Percentiles rank a stretch among this genome's conserved stretches.
These are phyloP conservation scores for Fusarium xylarioides DNA, from an alignment of 2,329 filamentous ascomycete genomes.

Conservation along the genomic window DNA sequence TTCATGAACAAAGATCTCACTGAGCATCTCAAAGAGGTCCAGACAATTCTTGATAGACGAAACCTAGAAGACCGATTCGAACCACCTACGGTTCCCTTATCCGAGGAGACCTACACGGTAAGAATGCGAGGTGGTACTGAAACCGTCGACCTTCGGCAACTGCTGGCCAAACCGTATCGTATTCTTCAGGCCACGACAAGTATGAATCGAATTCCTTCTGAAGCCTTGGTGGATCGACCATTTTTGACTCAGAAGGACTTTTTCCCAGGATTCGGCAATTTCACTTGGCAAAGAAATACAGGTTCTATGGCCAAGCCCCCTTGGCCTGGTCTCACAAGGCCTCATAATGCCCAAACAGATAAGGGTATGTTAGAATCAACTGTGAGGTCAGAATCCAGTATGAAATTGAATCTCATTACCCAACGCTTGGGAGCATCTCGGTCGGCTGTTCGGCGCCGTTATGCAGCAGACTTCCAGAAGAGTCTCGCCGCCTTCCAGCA, in stretches of 20 bases:
- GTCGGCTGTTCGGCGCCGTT: slow-evolving; percentile 29
- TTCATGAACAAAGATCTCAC: slow-evolving; percentile 36
- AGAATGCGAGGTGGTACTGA: slow-evolving; percentile 35
- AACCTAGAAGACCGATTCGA: slow-evolving; percentile 22
- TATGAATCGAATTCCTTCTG: not conserved
- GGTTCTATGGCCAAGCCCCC: not conserved
- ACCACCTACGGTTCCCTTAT: slow-evolving; percentile 8
- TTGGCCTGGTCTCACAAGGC: not conserved
- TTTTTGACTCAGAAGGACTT: slow-evolving; percentile 17
- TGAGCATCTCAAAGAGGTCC: slow-evolving; percentile 29
- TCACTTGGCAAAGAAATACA: slow-evolving; percentile 3
- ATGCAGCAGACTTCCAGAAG: slow-evolving; percentile 33
- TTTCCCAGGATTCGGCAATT: not conserved
- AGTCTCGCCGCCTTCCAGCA: slow-evolving; percentile 33
- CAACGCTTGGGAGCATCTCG: slow-evolving; percentile 12
- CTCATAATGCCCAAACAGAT: not conserved
- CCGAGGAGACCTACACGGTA: slow-evolving; percentile 22
- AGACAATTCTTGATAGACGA: slow-evolving; percentile 31
- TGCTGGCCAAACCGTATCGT: slow-evolving; percentile 29
- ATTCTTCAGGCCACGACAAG: not conserved
- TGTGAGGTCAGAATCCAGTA: not conserved
- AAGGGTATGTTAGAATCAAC: slow-evolving; percentile 2
- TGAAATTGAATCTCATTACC: slow-evolving; percentile 18
- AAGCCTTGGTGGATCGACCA: slow-evolving; percentile 2
- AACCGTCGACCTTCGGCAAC: slow-evolving; percentile 21